A percentile compares a stretch with the other conserved stretches of the same genome.
These are phyloP conservation scores for Fagopyrum homotropicum DNA, from an alignment of 148 eudicot genomes.

Conservation along the genomic window DNA sequence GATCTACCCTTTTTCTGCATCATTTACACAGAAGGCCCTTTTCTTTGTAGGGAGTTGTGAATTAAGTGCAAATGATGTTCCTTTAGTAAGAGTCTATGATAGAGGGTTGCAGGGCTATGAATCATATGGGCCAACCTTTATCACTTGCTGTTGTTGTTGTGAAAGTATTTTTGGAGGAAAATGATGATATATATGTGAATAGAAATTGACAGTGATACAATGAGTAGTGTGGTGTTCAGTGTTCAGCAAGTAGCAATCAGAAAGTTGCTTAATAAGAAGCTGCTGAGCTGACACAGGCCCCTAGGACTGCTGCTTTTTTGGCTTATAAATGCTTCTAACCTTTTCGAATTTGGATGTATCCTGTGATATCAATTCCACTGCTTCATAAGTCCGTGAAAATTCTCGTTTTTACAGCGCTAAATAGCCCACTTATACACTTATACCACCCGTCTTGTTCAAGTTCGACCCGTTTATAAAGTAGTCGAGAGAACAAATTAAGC, in stretches of 20 bases:
- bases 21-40: too few species aligned
- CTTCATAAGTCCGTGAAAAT: too few species aligned
- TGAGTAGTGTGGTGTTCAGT: not conserved
- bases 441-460: too few species aligned
- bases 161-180: not conserved
- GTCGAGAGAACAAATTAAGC: too few species aligned
- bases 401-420: too few species aligned
- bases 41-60: not conserved
- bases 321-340: not conserved
- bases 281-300: not conserved
- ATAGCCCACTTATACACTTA: too few species aligned
- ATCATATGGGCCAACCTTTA: not conserved
- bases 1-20: too few species aligned
- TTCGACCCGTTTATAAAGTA: too few species aligned
- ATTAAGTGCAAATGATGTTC: not conserved
- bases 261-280: not conserved
- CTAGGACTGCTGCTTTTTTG: conserved; percentile 1
- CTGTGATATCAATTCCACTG: too few species aligned
- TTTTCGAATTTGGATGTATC: not conserved
- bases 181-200: not conserved
- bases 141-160: not conserved
- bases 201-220: not conserved
- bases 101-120: not conserved
- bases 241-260: not conserved
- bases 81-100: not conserved